Conservation (phyloP, 1,284 basidiomycete genomes). For the Cutaneotrichosporon mucoides region DNA sequence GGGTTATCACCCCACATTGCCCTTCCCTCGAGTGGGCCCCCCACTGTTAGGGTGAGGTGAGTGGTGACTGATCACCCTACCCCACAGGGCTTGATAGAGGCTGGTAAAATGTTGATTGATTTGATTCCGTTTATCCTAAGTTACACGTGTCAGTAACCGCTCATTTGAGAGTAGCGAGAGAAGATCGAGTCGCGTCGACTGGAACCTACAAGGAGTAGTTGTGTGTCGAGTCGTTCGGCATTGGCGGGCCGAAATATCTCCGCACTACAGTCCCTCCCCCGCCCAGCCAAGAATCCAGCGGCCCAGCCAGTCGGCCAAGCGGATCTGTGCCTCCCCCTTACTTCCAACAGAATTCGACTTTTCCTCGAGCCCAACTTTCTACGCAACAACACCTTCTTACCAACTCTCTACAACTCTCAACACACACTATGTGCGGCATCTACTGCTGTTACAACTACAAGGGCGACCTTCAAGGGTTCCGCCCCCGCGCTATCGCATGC, state of each 20-base stretch:
- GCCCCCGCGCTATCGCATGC: constrained; percentile 71
- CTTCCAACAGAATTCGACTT: background rate
- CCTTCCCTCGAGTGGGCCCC: no score
- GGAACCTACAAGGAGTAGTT: background rate
- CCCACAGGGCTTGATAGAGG: no score
- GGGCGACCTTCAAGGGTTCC: constrained; percentile 63
- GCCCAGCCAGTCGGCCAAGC: no score
- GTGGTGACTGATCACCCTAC: no score
- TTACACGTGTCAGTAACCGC: no score
- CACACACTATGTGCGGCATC: constrained; percentile 74
- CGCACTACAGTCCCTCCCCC: background rate
- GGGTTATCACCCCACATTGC: no score
- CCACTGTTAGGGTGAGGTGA: no score
- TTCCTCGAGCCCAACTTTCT: background rate
- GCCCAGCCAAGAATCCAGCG: no score
- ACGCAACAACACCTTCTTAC: background rate
- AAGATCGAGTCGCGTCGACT: background rate
- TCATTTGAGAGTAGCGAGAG: no score
- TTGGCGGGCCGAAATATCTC: background rate
- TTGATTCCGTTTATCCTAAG: no score
- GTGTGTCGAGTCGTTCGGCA: background rate
- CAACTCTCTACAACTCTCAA: background rate
- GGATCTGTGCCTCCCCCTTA: no score
- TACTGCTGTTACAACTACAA: constrained; percentile 75
- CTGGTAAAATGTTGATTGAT: no score